Evolutionary conservation across 1,284 basidiomycete species (phyloP).

Genomic region (Fomitopsis betulina): DNA sequence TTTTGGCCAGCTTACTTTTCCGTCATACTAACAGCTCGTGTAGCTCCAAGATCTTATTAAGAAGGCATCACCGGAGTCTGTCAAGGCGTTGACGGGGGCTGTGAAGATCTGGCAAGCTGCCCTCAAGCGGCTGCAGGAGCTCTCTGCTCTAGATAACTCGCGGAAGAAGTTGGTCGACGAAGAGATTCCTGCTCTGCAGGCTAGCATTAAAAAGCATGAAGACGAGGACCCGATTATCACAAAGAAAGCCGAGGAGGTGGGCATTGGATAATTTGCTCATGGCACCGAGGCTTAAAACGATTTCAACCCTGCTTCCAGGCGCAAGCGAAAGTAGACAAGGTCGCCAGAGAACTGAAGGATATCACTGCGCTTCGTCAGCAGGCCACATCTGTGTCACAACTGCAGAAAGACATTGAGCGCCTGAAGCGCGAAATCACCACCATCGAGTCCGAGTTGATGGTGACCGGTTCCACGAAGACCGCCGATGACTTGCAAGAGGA

Average conservation of each 20-base stretch:
- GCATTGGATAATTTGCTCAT: background rate
- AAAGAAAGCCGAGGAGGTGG: slow-evolving; percentile 54
- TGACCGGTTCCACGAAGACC: slow-evolving; percentile 76
- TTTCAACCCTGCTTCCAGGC: slow-evolving; percentile 31
- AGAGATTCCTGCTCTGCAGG: slow-evolving; percentile 68
- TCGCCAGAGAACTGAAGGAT: slow-evolving; percentile 58
- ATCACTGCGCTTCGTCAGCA: slow-evolving; percentile 63
- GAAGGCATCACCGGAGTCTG: slow-evolving; percentile 37
- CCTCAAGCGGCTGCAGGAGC: slow-evolving; percentile 50
- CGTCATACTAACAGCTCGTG: background rate
- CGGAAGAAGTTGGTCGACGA: slow-evolving; percentile 49
- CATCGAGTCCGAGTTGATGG: slow-evolving; percentile 66
- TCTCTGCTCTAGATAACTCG: slow-evolving; percentile 51
- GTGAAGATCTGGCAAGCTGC: slow-evolving; percentile 60
- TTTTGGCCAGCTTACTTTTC: background rate
- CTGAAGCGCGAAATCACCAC: slow-evolving; percentile 61
- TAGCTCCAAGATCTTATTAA: slow-evolving; percentile 56
- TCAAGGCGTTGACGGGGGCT: slow-evolving; percentile 40
- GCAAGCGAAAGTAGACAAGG: slow-evolving; percentile 38
- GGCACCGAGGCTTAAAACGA: background rate
- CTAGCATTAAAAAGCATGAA: slow-evolving; percentile 57
- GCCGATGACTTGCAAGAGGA: slow-evolving; percentile 81
- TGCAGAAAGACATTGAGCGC: slow-evolving; percentile 62
- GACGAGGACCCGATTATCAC: slow-evolving; percentile 46
- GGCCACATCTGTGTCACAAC: slow-evolving; percentile 56